Base-by-base conservation (phyloP, 2,329 filamentous ascomycete species). In the Fusarium sp. region DNA sequence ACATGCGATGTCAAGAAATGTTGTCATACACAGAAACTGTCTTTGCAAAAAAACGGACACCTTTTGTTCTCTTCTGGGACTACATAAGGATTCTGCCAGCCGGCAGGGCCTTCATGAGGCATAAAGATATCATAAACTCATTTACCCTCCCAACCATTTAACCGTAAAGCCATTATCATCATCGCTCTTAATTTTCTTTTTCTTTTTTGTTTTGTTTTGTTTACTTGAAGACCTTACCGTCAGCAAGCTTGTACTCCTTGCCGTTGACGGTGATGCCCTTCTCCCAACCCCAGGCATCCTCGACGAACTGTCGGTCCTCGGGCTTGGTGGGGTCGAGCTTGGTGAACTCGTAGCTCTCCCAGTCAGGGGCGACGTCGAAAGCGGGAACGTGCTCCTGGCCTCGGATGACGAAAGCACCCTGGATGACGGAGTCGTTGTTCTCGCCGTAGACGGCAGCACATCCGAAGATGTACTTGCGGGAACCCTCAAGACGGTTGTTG, bases 191-290 rank as follows among this genome's bases (percentile, higher is more conserved):
- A 58, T 67, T 70, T 68, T 46, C 41, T 55, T 66, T 62, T 62
- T 46, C n/a, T 51, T 63, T 51, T 52, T 67, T 51, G 47, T 61
- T 53, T 62, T 69, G 32, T 74, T 65, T 71, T 67, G 75, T 79
- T 89, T 97, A 98, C 89, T 98, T 98, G 92, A 98, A 98, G 82
- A 98, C 94, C 90, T 98, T 98, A 82, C 96, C 96, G 79, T 94
- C 91, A 79, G 92, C 92, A 86, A 92, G 93, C 82, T 90, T 85
- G 85, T 94, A 97, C 80, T 91, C 88, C 92, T 98, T 98, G 86
- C 92, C 95, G 79, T 92, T 83, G 78, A 94, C 88, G 72, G 84
- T 85, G 78, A 94, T 85, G 74, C 92, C 90, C 86, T 93, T 92
- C 83, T 98, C 96, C 93, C 94, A 97, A 70, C 89, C 86, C 96